These are phyloP conservation scores for Trichoderma semiorbis DNA, from an alignment of 2,329 filamentous ascomycete genomes.

Conservation along the genomic window DNA sequence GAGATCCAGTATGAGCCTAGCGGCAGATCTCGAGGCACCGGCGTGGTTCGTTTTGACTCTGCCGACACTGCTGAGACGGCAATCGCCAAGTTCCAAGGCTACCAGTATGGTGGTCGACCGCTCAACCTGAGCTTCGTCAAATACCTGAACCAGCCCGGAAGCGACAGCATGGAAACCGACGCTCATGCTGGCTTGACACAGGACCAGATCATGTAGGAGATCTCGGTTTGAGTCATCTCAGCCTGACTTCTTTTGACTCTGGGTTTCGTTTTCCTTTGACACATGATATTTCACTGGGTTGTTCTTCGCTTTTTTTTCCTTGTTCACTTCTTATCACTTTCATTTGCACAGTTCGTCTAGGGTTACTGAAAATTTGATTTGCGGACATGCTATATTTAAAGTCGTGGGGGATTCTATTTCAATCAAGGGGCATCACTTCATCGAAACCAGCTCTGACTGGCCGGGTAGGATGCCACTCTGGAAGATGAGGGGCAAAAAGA, in stretches of 20 bases:
- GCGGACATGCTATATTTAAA: neutral
- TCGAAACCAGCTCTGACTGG: neutral
- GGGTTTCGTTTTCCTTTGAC: neutral
- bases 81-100: conserved; percentile 95
- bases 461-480: neutral
- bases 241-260: neutral
- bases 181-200: conserved; percentile 78
- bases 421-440: neutral
- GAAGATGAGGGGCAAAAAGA: neutral
- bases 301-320: neutral
- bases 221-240: neutral
- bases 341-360: conserved; percentile 14
- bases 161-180: conserved; percentile 79
- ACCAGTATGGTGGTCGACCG: conserved; percentile 93
- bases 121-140: conserved; percentile 92
- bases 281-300: neutral
- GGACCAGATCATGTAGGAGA: conserved; percentile 89
- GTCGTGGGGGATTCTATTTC: neutral
- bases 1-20: conserved; percentile 99
- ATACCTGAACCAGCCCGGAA: conserved; percentile 69
- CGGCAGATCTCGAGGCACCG: conserved; percentile 88
- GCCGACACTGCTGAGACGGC: conserved; percentile 84
- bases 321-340: neutral
- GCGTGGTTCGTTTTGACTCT: conserved; percentile 90
- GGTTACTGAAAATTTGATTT: conserved; percentile 15